Conservation (phyloP, 768 basidiomycete genomes). For the Naganishia randhawae region DNA sequence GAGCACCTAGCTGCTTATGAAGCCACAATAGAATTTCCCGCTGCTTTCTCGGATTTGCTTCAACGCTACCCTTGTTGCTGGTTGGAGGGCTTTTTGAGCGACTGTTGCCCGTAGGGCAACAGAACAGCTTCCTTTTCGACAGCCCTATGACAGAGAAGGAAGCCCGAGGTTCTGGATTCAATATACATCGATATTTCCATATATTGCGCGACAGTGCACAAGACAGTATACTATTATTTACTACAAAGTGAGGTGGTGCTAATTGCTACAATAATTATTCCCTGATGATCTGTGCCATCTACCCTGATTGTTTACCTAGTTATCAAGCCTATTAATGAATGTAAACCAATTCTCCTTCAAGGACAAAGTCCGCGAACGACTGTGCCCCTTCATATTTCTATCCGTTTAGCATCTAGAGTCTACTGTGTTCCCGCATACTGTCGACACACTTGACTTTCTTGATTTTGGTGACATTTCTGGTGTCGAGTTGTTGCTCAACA, state of each 20-base stretch:
- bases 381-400: not conserved
- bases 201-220: not conserved
- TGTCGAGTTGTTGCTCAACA: not conserved
- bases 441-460: conserved; percentile 14
- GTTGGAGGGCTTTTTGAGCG: too few relatives aligned
- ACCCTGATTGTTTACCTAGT: not conserved
- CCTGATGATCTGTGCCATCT: not conserved
- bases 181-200: conserved; percentile 1
- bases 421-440: not conserved
- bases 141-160: too few relatives aligned
- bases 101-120: too few relatives aligned
- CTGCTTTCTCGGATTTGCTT: too few relatives aligned
- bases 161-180: too few relatives aligned
- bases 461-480: not conserved
- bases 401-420: too few relatives aligned
- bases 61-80: too few relatives aligned
- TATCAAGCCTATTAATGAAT: not conserved
- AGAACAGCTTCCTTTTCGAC: not conserved
- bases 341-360: not conserved
- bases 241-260: conserved; percentile 5
- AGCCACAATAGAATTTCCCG: too few relatives aligned
- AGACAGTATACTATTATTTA: not conserved
- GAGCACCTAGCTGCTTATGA: too few relatives aligned
- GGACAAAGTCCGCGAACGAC: not conserved
- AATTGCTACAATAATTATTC: conserved; percentile 1